Conservation (phyloP, 108 stramenopile genomes). For the Bacterosira constricta region DNA sequence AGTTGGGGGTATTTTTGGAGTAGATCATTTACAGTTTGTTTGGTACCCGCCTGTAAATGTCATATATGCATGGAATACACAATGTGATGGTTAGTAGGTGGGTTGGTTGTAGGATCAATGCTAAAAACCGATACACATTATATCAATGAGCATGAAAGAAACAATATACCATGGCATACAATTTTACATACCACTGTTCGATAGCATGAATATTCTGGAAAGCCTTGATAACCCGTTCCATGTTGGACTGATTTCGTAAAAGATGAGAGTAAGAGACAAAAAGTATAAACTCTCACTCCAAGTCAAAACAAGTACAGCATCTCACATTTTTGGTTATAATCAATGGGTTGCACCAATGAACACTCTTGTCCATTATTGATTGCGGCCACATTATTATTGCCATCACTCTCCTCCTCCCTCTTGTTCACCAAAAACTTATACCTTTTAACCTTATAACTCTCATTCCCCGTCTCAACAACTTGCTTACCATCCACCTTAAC, state of each 20-base stretch:
- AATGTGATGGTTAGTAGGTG: no score
- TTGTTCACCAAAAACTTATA: not conserved
- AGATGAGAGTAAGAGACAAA: not conserved
- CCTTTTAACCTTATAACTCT: not conserved
- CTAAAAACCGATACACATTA: no score
- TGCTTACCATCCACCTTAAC: no score
- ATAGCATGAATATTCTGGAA: constrained; percentile 4
- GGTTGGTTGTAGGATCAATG: no score
- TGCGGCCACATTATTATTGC: not conserved
- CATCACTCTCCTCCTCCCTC: not conserved
- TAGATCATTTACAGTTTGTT: not conserved
- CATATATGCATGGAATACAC: no score
- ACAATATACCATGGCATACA: no score
- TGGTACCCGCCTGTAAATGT: constrained; percentile 2
- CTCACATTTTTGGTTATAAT: not conserved
- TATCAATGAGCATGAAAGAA: no score
- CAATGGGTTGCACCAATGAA: not conserved
- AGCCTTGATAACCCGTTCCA: not conserved
- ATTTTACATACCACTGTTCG: constrained; percentile 5
- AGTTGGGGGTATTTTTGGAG: not conserved
- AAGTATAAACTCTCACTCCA: not conserved
- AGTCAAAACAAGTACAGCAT: not conserved
- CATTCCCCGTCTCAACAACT: no score
- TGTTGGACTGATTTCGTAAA: not conserved
- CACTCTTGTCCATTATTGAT: not conserved